phyloP scores from a whole-genome alignment of 139 green algal genomes.

The Trebouxia sp. region DNA sequence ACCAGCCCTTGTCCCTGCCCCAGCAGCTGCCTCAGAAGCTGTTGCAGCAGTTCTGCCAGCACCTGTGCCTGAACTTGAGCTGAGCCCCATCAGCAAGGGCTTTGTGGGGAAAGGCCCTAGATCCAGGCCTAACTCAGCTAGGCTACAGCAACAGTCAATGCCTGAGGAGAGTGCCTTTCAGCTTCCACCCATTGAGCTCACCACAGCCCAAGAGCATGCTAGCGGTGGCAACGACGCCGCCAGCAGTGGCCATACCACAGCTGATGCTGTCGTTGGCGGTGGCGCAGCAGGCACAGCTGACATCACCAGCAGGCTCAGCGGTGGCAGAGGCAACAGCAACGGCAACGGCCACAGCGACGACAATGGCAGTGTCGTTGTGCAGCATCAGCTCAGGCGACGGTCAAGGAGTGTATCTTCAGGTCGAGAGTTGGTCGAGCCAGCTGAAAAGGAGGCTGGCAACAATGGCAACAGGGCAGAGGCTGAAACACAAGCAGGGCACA shows the following conservation, averaged over 20 bases:
- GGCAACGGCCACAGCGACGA: background rate
- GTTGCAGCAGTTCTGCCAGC: too few relatives aligned
- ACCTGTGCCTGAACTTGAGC: background rate
- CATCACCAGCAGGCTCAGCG: background rate
- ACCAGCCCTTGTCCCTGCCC: background rate
- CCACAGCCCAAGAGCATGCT: background rate
- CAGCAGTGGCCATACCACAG: background rate
- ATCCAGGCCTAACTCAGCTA: slow-evolving; percentile 3
- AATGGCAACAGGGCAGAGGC: background rate
- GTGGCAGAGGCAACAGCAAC: background rate
- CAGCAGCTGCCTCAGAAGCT: too few relatives aligned
- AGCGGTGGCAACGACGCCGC: background rate
- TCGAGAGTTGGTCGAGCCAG: background rate
- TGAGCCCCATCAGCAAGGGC: slow-evolving; percentile 2
- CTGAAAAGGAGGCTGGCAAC: background rate
- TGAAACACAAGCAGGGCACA: too few relatives aligned
- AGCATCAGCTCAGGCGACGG: background rate
- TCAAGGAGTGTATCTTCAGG: background rate
- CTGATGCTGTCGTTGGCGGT: background rate
- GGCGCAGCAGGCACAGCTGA: background rate
- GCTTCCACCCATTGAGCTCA: too few relatives aligned
- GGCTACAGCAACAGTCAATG: background rate
- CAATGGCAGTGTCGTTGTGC: too few relatives aligned
- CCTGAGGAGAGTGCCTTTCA: background rate
- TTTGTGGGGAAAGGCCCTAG: slow-evolving; percentile 8